Conservation (phyloP, 331 rosid species). For the Telfairia occidentalis region DNA sequence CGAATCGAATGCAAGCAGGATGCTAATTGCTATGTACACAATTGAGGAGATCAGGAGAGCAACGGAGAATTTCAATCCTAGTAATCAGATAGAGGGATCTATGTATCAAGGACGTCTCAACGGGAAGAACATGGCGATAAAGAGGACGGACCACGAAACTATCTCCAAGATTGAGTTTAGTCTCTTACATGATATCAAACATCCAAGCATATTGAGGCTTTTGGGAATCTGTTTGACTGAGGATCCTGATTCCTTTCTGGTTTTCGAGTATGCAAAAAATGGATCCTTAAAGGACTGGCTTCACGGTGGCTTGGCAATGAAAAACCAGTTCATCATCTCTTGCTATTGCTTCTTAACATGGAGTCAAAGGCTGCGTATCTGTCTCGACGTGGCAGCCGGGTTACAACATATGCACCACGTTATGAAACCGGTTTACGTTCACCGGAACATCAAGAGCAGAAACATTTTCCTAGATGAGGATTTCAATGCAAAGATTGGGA, state of each 20-base stretch:
- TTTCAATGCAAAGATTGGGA: conserved; percentile 67
- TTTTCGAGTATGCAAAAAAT: conserved; percentile 66
- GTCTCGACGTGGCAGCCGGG: conserved; percentile 69
- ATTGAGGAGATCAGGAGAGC: conserved; percentile 55
- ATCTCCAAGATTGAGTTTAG: conserved; percentile 40
- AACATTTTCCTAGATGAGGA: conserved; percentile 84
- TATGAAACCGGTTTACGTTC: conserved; percentile 61
- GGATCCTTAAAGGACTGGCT: conserved; percentile 94
- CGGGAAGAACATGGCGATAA: conserved; percentile 74
- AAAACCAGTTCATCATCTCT: conserved; percentile 85
- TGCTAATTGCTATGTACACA: conserved; percentile 38
- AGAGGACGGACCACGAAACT: conserved; percentile 22
- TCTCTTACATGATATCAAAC: conserved; percentile 44
- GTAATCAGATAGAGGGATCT: conserved; percentile 69
- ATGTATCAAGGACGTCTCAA: conserved; percentile 66
- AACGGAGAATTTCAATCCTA: conserved; percentile 71
- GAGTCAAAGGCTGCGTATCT: conserved; percentile 71
- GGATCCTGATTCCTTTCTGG: conserved; percentile 43
- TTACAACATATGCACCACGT: conserved; percentile 71
- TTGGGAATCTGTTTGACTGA: conserved; percentile 47
- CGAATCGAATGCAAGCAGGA: conserved; percentile 29
- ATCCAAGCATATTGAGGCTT: conserved; percentile 66
- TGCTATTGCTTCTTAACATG: conserved; percentile 87
- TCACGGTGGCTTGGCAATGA: conserved; percentile 88
- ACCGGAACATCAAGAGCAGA: conserved; percentile 64